Evolutionary conservation across 345 rosid species (phyloP), one percentile per base, ranked within the genome.

Genomic region (Syzygium jambos): DNA sequence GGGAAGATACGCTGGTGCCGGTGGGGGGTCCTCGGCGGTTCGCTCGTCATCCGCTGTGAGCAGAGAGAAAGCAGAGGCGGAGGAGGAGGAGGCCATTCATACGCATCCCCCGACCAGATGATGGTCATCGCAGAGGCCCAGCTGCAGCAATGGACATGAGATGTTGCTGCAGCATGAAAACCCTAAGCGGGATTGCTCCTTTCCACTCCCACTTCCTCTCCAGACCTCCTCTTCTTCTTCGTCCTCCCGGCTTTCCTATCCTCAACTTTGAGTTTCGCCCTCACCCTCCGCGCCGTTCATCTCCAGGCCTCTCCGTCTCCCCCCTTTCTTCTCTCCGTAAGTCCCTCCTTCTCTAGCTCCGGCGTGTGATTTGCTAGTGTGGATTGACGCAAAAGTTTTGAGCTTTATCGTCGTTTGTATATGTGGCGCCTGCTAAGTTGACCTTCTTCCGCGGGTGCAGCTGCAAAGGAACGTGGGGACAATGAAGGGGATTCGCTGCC

Each of bases 291-390:
- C 87, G 89, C 87, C 89, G 90, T 85, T 84, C 88, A 15, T 73
- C 27, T 7, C 11, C 78, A 8, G 4, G 43, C 82, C 82, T 38
- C 49, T 38, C 49, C 21, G 49, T 38, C 88, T 91, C 92, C 82
- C 87, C 92, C 77, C 85, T 89, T 63, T 91, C 89, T 87, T 91
- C 87, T 88, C 90, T 91, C 54, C 52, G 93, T 92, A 91, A 91
- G 21, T 57, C 85, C 86, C 43, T 57, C 77, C 57, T 34, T 49
- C 49, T 73, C 27, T 54, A 78, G 5, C 54, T 22, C 80, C 49
- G 14, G 49, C 21, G 49, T 73, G 49, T 19, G 7, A 9, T 19
- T 38, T 21, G 49, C 82, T 73, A 9, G 49, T 8, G 78, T 16
- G 23, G 12, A 30, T 9, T 68, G 43, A 30, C 17, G 43, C 78